These are phyloP conservation scores for Parasitella parasitica DNA, from an alignment of 371 early-diverging fungal genomes.

Conservation along the genomic window DNA sequence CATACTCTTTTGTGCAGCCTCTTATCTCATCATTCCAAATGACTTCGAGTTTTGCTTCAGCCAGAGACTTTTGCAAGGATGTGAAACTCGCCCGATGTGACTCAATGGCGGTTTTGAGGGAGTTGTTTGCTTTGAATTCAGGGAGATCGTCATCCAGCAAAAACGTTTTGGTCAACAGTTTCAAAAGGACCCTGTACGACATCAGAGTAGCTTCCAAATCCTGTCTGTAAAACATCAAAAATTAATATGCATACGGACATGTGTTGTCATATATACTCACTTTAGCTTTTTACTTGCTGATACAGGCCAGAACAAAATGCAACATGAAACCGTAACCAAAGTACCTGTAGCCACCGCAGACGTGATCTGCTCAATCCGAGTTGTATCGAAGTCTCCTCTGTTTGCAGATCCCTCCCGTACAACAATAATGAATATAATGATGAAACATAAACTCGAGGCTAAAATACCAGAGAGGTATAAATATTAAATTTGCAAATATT, in stretches of 20 bases:
- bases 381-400: constrained; percentile 47
- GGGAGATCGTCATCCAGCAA: constrained; percentile 61
- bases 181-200: constrained; percentile 58
- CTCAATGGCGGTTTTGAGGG: constrained; percentile 55
- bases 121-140: constrained; percentile 47
- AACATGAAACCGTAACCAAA: constrained; percentile 47
- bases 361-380: constrained; percentile 52
- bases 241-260: too few species aligned
- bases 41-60: constrained; percentile 62
- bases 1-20: constrained; percentile 40
- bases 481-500: constrained; percentile 47
- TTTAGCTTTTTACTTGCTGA: constrained; percentile 59
- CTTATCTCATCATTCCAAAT: constrained; percentile 54
- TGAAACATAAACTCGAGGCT: constrained; percentile 63
- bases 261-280: too few species aligned
- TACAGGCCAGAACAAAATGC: constrained; percentile 61
- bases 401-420: constrained; percentile 56
- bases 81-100: constrained; percentile 67
- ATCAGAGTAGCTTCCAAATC: constrained; percentile 59
- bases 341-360: constrained; percentile 56
- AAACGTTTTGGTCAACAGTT: constrained; percentile 66
- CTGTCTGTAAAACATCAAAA: too few species aligned
- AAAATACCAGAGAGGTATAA: constrained; percentile 21
- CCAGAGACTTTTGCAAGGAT: constrained; percentile 56
- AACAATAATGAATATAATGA: constrained; percentile 57